Base-by-base conservation (phyloP, 1,139 yeast species). In the Entelexis paramagnoliae region DNA sequence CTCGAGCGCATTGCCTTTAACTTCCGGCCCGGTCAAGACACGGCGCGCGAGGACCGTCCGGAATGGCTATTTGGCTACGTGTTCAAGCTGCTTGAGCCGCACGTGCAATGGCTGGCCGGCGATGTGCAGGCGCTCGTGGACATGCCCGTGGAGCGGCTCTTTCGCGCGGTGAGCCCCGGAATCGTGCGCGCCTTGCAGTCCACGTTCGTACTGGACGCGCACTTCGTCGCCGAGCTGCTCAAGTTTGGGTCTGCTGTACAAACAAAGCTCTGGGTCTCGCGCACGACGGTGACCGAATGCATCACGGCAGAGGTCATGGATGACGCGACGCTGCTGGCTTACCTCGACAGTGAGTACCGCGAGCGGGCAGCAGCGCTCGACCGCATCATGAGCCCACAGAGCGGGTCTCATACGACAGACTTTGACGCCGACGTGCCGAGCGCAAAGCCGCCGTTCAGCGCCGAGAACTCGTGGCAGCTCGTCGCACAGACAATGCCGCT, bases 21-120 rank as follows among this genome's bases (percentile, higher is more conserved):
- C 66, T 89, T 89, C 66, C 79, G 78, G 53, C 62, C 69, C 0
- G 66, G 74, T 14, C 71, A 72, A 22, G 72, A 71, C 46, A 83
- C 94, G 0, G 83, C 83, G 60, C 74, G 81, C 53, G 66, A 80
- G 35, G 83, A 84, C 52, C 81, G 80, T 61, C 95, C 95, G 0
- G 95, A 86, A 64, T 81, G 89, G 82, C 78, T 82, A n/a, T 73
- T 82, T 55, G 71, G 70, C 30, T 85, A 76, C 60, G 64, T 78
- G 20, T 72, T 75, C 53, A 73, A 74, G 17, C 76, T 79, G 52
- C 59, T 84, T 20, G 69, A 70, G 16, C 72, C 76, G 47, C 72
- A 77, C 59, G 53, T 69, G 38, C 59, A 67, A 24, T 61, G 70
- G 47, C 61, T 80, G 54, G 65, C 40, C 24, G 19, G 33, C 17